A percentile compares a stretch with the other conserved stretches of the same genome.
phyloP scores from a whole-genome alignment of 202 grass and related monocot species.

The Setaria italica region DNA sequence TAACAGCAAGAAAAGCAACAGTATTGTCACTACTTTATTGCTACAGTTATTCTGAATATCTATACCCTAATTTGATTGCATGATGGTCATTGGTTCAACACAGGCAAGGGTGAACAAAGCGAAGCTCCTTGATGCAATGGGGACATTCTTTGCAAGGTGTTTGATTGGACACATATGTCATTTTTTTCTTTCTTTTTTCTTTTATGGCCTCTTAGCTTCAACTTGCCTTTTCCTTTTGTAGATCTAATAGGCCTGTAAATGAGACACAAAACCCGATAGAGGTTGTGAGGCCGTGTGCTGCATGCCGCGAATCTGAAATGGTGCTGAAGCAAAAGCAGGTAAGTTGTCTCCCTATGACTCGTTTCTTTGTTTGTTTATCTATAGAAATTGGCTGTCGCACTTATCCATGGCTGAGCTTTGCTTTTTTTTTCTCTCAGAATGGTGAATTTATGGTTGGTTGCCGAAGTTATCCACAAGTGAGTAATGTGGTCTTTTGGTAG shows the following conservation, averaged over 20 bases:
- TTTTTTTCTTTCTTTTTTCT: constrained; percentile 32
- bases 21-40: constrained; percentile 7
- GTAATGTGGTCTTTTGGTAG: constrained; percentile 40
- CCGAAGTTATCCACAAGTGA: constrained; percentile 74
- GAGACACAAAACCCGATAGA: constrained; percentile 62
- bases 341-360: constrained; percentile 34
- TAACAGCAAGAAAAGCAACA: constrained; percentile 3
- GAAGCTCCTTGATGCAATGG: constrained; percentile 95
- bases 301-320: constrained; percentile 83
- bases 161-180: constrained; percentile 35
- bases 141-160: constrained; percentile 89
- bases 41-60: constrained; percentile 3
- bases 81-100: constrained; percentile 34
- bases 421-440: constrained; percentile 59
- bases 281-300: constrained; percentile 75
- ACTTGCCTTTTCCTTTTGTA: constrained; percentile 47
- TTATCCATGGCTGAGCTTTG: constrained; percentile 20
- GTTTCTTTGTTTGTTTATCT: constrained; percentile 4
- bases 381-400: neutral
- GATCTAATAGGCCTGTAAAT: constrained; percentile 70
- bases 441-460: constrained; percentile 95
- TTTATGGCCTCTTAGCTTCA: constrained; percentile 32
- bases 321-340: constrained; percentile 70
- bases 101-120: constrained; percentile 83
- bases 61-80: constrained; percentile 22